These are phyloP conservation scores for Colletotrichum spaethianum DNA, from an alignment of 2,329 filamentous ascomycete species.

Conservation along the genomic window DNA sequence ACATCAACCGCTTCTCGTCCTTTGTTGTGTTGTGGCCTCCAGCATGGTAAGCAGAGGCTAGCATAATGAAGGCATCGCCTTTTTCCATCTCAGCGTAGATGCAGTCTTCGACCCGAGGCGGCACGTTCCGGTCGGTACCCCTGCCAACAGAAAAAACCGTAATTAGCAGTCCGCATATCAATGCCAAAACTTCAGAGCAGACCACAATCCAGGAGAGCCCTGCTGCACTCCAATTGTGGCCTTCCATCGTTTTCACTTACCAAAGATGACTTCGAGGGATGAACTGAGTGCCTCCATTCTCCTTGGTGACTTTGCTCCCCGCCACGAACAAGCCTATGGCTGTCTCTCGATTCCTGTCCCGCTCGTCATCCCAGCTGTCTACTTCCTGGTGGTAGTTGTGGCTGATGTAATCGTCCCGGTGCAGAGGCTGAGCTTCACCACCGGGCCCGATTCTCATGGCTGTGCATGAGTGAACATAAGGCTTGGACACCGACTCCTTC, in stretches of 20 bases:
- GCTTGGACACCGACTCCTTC: slow-evolving; percentile 33
- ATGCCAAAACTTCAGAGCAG: slow-evolving; percentile 7
- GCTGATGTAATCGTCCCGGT: slow-evolving; percentile 48
- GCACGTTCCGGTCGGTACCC: slow-evolving; percentile 22
- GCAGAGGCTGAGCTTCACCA: slow-evolving; percentile 47
- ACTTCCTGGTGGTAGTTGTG: slow-evolving; percentile 44
- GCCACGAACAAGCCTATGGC: slow-evolving; percentile 49
- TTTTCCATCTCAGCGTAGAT: slow-evolving; percentile 44
- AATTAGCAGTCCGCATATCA: background rate
- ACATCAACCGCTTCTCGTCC: slow-evolving; percentile 37
- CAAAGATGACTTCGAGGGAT: slow-evolving; percentile 49
- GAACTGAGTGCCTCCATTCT: slow-evolving; percentile 49
- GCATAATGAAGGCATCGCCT: slow-evolving; percentile 46
- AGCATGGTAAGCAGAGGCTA: slow-evolving; percentile 45
- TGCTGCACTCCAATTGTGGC: too few species aligned
- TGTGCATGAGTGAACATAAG: slow-evolving; percentile 28
- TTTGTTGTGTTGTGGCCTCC: slow-evolving; percentile 43
- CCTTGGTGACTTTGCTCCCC: slow-evolving; percentile 46
- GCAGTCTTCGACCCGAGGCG: slow-evolving; percentile 30
- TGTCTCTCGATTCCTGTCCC: slow-evolving; percentile 43
- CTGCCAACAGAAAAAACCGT: background rate
- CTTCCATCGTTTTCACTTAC: slow-evolving; percentile 22
- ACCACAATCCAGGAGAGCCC: background rate
- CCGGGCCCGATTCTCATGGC: slow-evolving; percentile 44
- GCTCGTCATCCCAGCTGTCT: slow-evolving; percentile 25